These are phyloP conservation scores for Eremothecium gossypii DNA, from an alignment of 1,139 yeast genomes.

Conservation along the genomic window DNA sequence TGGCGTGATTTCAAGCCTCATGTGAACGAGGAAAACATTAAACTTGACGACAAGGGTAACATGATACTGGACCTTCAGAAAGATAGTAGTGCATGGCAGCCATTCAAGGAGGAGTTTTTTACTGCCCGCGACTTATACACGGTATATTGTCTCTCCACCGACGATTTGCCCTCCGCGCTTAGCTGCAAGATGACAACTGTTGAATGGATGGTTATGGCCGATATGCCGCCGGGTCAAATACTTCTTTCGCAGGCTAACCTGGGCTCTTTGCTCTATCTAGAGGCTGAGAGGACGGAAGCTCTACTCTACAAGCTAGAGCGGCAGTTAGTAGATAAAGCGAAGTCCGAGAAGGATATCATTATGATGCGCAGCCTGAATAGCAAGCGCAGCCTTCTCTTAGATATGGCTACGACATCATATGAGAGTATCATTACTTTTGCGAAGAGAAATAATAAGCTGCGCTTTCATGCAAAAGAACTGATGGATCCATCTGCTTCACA, in stretches of 20 bases:
- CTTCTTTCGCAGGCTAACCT: constrained; percentile 60
- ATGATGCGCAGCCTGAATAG: constrained; percentile 19
- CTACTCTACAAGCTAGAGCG: constrained; percentile 30
- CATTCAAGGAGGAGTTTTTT: constrained; percentile 67
- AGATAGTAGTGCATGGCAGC: constrained; percentile 50
- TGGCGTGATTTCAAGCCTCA: constrained; percentile 21
- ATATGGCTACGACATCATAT: constrained; percentile 40
- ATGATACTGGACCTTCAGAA: constrained; percentile 28
- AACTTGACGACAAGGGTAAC: constrained; percentile 26
- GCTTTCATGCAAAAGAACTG: constrained; percentile 31
- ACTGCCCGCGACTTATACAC: constrained; percentile 63
- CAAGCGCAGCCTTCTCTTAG: constrained; percentile 36
- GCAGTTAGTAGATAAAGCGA: constrained; percentile 10
- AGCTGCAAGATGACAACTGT: constrained; percentile 58
- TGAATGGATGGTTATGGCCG: constrained; percentile 66
- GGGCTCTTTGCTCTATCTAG: constrained; percentile 62
- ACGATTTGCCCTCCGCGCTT: constrained; percentile 56
- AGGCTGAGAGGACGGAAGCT: constrained; percentile 58
- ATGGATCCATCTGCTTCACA: constrained; percentile 44
- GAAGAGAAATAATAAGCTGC: constrained; percentile 38
- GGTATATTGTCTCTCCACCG: constrained; percentile 57
- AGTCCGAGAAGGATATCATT: constrained; percentile 24
- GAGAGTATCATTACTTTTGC: constrained; percentile 49
- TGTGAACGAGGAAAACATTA: constrained; percentile 24
- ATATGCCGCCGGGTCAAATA: constrained; percentile 56